phyloP scores from a whole-genome alignment of 2,329 filamentous ascomycete genomes.

The Colletotrichum acutatum region DNA sequence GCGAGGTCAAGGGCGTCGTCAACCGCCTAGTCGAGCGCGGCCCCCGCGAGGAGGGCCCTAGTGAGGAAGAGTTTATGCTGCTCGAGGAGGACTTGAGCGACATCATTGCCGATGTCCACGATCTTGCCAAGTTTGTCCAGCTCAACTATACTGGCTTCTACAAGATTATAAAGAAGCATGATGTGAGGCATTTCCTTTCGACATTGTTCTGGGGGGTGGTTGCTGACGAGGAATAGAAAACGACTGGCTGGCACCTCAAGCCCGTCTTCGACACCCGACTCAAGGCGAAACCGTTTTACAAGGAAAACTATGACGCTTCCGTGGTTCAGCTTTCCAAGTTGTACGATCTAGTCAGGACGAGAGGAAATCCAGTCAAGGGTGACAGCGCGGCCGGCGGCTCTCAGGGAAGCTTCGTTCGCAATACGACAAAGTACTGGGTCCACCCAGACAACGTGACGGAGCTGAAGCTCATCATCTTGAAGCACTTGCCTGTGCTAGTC shows the following conservation, averaged over 20 bases:
- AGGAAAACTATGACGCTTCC: conserved; percentile 97
- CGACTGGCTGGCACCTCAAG: conserved; percentile 91
- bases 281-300: conserved; percentile 97
- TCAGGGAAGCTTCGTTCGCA: conserved; percentile 95
- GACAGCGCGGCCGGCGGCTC: conserved; percentile 90
- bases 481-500: conserved; percentile 95
- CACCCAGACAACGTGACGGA: conserved; percentile 99
- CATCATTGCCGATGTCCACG: conserved; percentile 98
- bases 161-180: conserved; percentile 99
- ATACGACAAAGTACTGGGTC: conserved; percentile 99
- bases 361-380: conserved; percentile 91
- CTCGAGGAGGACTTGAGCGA: conserved; percentile 96
- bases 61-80: conserved; percentile 92
- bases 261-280: conserved; percentile 96
- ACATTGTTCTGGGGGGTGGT: neutral
- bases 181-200: conserved; percentile 66
- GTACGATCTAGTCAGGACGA: conserved; percentile 93
- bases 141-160: conserved; percentile 99
- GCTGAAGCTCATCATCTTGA: conserved; percentile 95
- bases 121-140: conserved; percentile 97
- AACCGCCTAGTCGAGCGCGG: conserved; percentile 75
- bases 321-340: conserved; percentile 94
- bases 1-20: conserved; percentile 90
- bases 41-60: conserved; percentile 68
- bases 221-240: conserved; percentile 71